These are phyloP conservation scores for Exophiala bonariae DNA, from an alignment of 2,329 filamentous ascomycete species.

Conservation along the genomic window DNA sequence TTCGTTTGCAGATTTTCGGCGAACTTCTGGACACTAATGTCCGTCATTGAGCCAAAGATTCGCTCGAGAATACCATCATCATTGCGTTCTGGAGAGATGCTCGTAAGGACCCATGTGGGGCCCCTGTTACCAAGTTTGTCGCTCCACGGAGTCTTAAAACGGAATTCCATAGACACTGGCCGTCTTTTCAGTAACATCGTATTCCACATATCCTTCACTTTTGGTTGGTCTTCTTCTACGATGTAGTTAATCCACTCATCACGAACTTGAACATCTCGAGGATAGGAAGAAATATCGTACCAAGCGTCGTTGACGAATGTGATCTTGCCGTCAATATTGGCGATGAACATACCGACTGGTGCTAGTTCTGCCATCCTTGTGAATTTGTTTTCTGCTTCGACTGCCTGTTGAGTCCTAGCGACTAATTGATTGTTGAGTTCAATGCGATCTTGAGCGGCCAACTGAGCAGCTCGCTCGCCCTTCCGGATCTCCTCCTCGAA, in stretches of 20 bases:
- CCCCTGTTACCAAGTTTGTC: constrained; percentile 49
- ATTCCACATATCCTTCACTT: constrained; percentile 37
- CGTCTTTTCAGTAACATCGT: constrained; percentile 21
- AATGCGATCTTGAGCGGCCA: constrained; percentile 74
- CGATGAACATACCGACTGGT: constrained; percentile 82
- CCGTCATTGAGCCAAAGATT: constrained; percentile 65
- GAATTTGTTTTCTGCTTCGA: constrained; percentile 71
- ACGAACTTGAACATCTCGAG: constrained; percentile 22
- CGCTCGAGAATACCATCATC: constrained; percentile 51
- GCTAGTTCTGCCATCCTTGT: constrained; percentile 82
- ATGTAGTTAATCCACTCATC: constrained; percentile 53
- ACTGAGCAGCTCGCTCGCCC: constrained; percentile 69
- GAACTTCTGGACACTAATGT: constrained; percentile 83
- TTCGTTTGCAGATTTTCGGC: constrained; percentile 77
- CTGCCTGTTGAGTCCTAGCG: constrained; percentile 57
- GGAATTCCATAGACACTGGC: constrained; percentile 49
- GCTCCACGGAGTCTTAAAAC: constrained; percentile 55
- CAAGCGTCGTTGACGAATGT: constrained; percentile 81
- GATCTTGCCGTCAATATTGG: constrained; percentile 68
- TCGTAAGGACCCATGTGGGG: constrained; percentile 58
- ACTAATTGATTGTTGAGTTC: constrained; percentile 75
- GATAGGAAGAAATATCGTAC: constrained; percentile 45
- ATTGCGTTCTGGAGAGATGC: constrained; percentile 53
- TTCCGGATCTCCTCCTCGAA: constrained; percentile 81
- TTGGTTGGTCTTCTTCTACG: constrained; percentile 48